phyloP scores from a whole-genome alignment of 2,329 filamentous ascomycete species.

The Colletotrichum ledebouriae region DNA sequence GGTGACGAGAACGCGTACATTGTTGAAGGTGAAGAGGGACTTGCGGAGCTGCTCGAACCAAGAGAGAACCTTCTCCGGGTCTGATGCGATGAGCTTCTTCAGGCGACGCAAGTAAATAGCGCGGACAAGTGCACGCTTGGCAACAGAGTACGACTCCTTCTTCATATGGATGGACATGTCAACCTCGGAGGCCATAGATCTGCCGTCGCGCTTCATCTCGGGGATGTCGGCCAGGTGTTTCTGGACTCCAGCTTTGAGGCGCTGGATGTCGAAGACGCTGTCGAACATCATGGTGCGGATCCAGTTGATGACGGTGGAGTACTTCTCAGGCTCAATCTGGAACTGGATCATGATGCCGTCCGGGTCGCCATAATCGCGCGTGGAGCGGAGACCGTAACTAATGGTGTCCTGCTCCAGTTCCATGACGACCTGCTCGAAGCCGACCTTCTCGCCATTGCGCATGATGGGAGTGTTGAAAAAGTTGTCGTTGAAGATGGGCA shows the following conservation, averaged over 20 bases:
- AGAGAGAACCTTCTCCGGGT: slow-evolving; percentile 80
- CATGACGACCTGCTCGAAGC: slow-evolving; percentile 93
- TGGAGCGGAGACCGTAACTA: slow-evolving; percentile 80
- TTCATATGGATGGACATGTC: slow-evolving; percentile 85
- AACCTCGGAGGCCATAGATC: slow-evolving; percentile 73
- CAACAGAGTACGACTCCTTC: slow-evolving; percentile 80
- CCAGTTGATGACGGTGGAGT: slow-evolving; percentile 85
- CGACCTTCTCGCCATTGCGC: slow-evolving; percentile 80
- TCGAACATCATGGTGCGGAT: slow-evolving; percentile 89
- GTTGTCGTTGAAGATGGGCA: slow-evolving; percentile 88
- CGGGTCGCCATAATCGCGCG: slow-evolving; percentile 77
- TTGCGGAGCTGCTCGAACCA: slow-evolving; percentile 84
- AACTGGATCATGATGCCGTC: slow-evolving; percentile 88
- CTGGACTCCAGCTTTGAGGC: slow-evolving; percentile 74
- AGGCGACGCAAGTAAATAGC: slow-evolving; percentile 89
- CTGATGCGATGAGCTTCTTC: slow-evolving; percentile 82
- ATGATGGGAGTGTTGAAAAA: slow-evolving; percentile 94
- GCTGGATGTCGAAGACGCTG: slow-evolving; percentile 83
- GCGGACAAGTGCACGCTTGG: slow-evolving; percentile 86
- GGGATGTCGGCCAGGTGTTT: slow-evolving; percentile 94
- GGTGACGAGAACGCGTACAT: slow-evolving; percentile 87
- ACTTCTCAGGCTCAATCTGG: slow-evolving; percentile 90
- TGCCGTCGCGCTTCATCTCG: slow-evolving; percentile 89
- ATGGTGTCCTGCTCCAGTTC: slow-evolving; percentile 93
- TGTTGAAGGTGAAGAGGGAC: slow-evolving; percentile 84